A percentile compares a stretch with the other conserved stretches of the same genome.
phyloP scores from a whole-genome alignment of 2,329 filamentous ascomycete genomes.

The Coniochaeta ligniaria region DNA sequence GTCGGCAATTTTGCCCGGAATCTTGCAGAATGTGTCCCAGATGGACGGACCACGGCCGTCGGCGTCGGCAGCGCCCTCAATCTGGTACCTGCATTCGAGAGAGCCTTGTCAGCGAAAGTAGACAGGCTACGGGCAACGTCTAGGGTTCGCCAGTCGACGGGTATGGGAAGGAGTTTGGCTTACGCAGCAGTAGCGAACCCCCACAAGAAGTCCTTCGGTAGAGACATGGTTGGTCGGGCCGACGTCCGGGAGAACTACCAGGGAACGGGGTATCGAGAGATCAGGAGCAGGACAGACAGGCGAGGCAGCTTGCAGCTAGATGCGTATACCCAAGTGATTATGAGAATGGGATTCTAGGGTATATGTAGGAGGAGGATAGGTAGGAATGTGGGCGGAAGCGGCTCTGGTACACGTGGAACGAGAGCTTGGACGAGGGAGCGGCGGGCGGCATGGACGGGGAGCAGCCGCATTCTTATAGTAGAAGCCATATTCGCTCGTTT shows the following conservation, averaged over 20 bases:
- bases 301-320: not conserved
- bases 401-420: not conserved
- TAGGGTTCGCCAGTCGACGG: not conserved
- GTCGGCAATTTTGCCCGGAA: conserved; percentile 76
- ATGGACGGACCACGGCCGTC: conserved; percentile 78
- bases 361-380: not conserved
- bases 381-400: not conserved
- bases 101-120: not conserved
- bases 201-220: conserved; percentile 68
- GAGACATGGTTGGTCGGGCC: conserved; percentile 35
- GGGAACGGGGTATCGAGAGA: not conserved
- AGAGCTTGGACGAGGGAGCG: not conserved
- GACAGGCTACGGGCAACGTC: not conserved
- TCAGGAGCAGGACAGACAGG: not conserved
- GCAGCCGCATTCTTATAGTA: conserved; percentile 8
- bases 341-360: not conserved
- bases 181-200: conserved; percentile 74
- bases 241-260: not conserved
- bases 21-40: conserved; percentile 84
- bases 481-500: conserved; percentile 14
- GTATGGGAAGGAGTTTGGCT: conserved; percentile 18
- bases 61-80: conserved; percentile 68
- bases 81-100: conserved; percentile 61
- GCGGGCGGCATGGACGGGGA: not conserved
- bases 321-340: not conserved